These are phyloP conservation scores for Allodekkera sacchari DNA, from an alignment of 805 yeast genomes.

Conservation along the genomic window DNA sequence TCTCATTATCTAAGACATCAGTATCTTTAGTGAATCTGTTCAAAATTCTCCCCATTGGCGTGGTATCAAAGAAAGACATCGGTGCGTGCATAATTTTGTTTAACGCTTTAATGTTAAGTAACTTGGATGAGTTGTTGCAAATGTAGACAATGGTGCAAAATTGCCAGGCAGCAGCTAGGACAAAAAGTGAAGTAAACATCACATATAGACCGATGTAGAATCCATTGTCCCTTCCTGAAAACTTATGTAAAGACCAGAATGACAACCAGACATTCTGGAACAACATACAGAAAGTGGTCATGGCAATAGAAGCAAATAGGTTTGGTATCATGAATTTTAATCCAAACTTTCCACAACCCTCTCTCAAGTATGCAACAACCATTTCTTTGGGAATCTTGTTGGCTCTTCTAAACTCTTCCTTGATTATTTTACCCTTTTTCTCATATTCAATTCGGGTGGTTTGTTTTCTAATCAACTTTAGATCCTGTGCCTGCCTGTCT, in stretches of 20 bases:
- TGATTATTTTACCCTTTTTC: conserved; percentile 22
- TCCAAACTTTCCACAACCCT: conserved; percentile 47
- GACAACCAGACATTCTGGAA: conserved; percentile 73
- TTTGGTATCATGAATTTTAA: conserved; percentile 18
- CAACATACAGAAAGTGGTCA: conserved; percentile 42
- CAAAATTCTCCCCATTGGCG: conserved; percentile 81
- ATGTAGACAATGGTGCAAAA: conserved; percentile 41
- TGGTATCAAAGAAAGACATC: conserved; percentile 74
- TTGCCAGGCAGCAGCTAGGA: conserved; percentile 33
- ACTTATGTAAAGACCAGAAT: conserved; percentile 62
- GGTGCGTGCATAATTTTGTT: conserved; percentile 62
- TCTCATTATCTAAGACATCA: conserved; percentile 72
- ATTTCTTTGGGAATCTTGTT: conserved; percentile 36
- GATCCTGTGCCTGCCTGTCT: conserved; percentile 16
- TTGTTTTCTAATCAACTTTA: conserved; percentile 14
- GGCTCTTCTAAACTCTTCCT: conserved; percentile 23
- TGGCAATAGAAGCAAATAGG: conserved; percentile 10
- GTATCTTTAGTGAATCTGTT: conserved; percentile 85
- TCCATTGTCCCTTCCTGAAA: conserved; percentile 32
- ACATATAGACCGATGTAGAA: conserved; percentile 71
- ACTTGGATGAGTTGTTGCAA: conserved; percentile 45
- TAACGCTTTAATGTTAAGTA: conserved; percentile 55
- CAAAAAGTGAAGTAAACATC: conserved; percentile 43
- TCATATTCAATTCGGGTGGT: conserved; percentile 21
- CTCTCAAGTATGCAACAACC: conserved; percentile 39